Percentiles rank a stretch among this genome's conserved stretches.
Conservation (phyloP, 2,329 filamentous ascomycete species). For the Colletotrichum navitas region DNA sequence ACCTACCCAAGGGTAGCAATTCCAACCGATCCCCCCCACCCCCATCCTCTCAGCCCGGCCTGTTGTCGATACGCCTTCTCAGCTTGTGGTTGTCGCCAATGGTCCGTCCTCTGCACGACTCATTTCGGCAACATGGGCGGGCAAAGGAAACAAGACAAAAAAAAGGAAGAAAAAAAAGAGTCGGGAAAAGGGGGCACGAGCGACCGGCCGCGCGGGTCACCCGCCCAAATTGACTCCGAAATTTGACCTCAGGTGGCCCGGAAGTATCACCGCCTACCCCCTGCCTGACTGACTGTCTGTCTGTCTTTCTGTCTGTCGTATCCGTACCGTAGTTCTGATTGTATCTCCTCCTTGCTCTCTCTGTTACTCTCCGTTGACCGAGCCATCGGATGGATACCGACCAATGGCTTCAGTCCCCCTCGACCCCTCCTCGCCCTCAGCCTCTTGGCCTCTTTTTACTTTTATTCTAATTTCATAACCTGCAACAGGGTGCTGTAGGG, state of each 20-base stretch:
- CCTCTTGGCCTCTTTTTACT: neutral
- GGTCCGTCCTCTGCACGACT: neutral
- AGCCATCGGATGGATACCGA: neutral
- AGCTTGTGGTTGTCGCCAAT: neutral
- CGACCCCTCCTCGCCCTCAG: neutral
- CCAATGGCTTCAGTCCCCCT: neutral
- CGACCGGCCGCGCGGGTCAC: neutral
- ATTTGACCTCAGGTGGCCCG: slow-evolving; percentile 39
- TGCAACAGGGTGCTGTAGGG: neutral
- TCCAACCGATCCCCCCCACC: too few species aligned
- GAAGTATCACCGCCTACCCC: neutral
- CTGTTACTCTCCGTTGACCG: neutral
- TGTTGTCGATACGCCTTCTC: neutral
- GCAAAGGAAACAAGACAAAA: neutral
- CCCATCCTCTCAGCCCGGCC: neutral
- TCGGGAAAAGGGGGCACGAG: slow-evolving; percentile 32
- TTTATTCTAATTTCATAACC: too few species aligned
- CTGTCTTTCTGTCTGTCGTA: neutral
- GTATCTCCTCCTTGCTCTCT: neutral
- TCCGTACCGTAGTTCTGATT: neutral
- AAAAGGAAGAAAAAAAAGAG: slow-evolving; percentile 1
- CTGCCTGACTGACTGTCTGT: neutral
- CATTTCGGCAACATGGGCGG: neutral
- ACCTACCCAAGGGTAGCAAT: slow-evolving; percentile 15
- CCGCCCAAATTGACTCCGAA: slow-evolving; percentile 33